These are phyloP conservation scores for Tricholoma sp. DNA, from an alignment of 768 basidiomycete species.

Conservation along the genomic window DNA sequence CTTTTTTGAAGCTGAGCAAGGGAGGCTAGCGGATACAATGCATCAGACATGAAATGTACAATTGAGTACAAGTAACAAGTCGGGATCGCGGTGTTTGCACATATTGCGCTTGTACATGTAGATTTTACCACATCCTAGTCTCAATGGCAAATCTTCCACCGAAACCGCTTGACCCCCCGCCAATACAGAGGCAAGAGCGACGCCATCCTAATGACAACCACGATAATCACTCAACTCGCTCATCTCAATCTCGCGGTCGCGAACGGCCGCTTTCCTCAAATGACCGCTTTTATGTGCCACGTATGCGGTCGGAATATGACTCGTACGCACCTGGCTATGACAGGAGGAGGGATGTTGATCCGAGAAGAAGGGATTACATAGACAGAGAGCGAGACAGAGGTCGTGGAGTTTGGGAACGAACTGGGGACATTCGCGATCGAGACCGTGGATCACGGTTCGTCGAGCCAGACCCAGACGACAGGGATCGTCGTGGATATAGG, in stretches of 20 bases:
- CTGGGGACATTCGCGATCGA: slow-evolving; percentile 8
- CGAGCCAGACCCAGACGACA: slow-evolving; percentile 11
- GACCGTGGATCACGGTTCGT: slow-evolving; percentile 10
- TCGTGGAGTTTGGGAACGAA: slow-evolving; percentile 14
- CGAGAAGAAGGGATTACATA: slow-evolving; percentile 18
- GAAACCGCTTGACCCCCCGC: slow-evolving; percentile 28
- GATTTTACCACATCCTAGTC: background rate
- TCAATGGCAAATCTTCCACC: slow-evolving; percentile 36
- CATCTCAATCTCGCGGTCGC: slow-evolving; percentile 12
- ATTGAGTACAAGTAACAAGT: background rate
- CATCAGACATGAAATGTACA: slow-evolving; percentile 33
- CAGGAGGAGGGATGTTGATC: slow-evolving; percentile 19
- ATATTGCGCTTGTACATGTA: slow-evolving; percentile 3
- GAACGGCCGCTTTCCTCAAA: slow-evolving; percentile 11
- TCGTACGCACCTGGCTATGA: slow-evolving; percentile 27
- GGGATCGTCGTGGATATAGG: slow-evolving; percentile 15
- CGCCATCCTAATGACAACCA: slow-evolving; percentile 20
- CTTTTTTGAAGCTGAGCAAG: slow-evolving; percentile 71
- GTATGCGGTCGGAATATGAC: slow-evolving; percentile 17
- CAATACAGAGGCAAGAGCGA: slow-evolving; percentile 15
- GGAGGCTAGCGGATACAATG: slow-evolving; percentile 80
- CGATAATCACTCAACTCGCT: slow-evolving; percentile 22
- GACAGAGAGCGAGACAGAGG: slow-evolving; percentile 16
- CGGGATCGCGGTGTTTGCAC: slow-evolving; percentile 7
- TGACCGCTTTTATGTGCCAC: slow-evolving; percentile 13